Conservation (phyloP, 768 basidiomycete species). For the Hygrophoropsis aurantiaca region DNA sequence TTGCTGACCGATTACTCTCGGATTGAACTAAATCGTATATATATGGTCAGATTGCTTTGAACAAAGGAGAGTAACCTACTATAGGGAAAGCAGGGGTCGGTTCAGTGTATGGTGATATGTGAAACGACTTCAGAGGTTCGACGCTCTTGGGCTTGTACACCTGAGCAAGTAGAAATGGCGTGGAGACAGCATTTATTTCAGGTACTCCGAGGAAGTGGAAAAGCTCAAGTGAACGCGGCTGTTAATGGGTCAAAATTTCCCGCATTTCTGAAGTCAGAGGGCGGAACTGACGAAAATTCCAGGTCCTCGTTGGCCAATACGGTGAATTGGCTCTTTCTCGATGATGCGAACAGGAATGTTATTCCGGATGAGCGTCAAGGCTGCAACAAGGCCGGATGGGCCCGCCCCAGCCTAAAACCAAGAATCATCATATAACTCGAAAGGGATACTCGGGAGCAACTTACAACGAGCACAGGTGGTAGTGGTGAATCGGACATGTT, state of each 20-base stretch:
- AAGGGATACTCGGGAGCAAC: too few relatives aligned
- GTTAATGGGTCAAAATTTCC: too few relatives aligned
- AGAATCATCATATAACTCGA: too few relatives aligned
- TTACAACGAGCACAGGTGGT: too few relatives aligned
- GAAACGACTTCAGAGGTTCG: slow-evolving; percentile 1
- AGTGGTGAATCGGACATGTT: too few relatives aligned
- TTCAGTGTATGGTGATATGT: slow-evolving; percentile 14
- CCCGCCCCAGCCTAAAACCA: slow-evolving; percentile 6
- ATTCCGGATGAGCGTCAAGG: slow-evolving; percentile 10
- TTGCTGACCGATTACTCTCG: too few relatives aligned
- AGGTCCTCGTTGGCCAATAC: slow-evolving; percentile 38
- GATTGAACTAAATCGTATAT: too few relatives aligned
- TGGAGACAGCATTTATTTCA: slow-evolving; percentile 32
- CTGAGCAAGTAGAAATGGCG: slow-evolving; percentile 25
- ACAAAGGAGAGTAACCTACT: slow-evolving; percentile 14
- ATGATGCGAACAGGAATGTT: slow-evolving; percentile 11
- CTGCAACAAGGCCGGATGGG: slow-evolving; percentile 7
- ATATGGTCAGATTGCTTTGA: too few relatives aligned
- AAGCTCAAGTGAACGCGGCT: slow-evolving; percentile 45
- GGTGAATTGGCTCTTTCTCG: slow-evolving; percentile 20
- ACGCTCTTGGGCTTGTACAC: slow-evolving; percentile 24
- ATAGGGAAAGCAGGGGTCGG: slow-evolving; percentile 24
- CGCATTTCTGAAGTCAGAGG: too few relatives aligned
- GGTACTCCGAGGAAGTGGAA: slow-evolving; percentile 37
- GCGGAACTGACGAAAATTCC: slow-evolving; percentile 32